Conservation (phyloP, 768 basidiomycete genomes). For the Agrocybe pediades region DNA sequence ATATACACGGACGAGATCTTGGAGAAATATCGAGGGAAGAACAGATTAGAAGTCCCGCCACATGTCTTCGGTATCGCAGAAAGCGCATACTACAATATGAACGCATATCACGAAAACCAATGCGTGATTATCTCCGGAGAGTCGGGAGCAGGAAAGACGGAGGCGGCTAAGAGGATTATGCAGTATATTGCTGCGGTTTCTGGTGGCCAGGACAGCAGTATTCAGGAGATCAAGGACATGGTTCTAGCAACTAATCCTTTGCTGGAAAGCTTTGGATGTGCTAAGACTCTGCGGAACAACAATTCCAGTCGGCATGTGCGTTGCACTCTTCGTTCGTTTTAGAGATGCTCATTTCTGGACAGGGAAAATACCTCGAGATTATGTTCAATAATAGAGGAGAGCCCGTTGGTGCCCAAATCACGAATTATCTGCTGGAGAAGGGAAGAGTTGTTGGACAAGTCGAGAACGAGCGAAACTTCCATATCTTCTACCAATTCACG, state of each 20-base stretch:
- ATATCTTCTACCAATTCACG: conserved; percentile 99
- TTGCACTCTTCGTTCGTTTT: conserved; percentile 9
- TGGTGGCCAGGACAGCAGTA: conserved; percentile 84
- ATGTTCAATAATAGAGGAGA: conserved; percentile 96
- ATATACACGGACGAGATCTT: conserved; percentile 95
- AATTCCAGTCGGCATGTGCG: conserved; percentile 97
- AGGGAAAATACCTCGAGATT: conserved; percentile 99
- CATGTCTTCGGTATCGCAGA: conserved; percentile 99
- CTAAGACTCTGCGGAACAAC: conserved; percentile 98
- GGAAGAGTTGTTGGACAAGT: conserved; percentile 96
- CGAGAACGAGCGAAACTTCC: conserved; percentile 94
- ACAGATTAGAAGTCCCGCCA: conserved; percentile 95
- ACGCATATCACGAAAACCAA: conserved; percentile 98
- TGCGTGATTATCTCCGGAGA: conserved; percentile 99
- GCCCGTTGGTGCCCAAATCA: conserved; percentile 97
- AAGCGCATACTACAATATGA: conserved; percentile 98
- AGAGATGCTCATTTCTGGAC: conserved; percentile 21
- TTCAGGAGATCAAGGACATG: conserved; percentile 99
- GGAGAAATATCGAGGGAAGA: conserved; percentile 90
- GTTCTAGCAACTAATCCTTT: conserved; percentile 97
- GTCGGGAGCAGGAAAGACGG: conserved; percentile 98
- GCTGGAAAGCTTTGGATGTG: conserved; percentile 97
- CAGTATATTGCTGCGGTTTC: conserved; percentile 99
- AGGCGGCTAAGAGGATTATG: conserved; percentile 99
- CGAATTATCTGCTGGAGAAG: conserved; percentile 97